These are phyloP conservation scores for Rosa lucieae DNA, from an alignment of 306 rosid species.

Conservation along the genomic window DNA sequence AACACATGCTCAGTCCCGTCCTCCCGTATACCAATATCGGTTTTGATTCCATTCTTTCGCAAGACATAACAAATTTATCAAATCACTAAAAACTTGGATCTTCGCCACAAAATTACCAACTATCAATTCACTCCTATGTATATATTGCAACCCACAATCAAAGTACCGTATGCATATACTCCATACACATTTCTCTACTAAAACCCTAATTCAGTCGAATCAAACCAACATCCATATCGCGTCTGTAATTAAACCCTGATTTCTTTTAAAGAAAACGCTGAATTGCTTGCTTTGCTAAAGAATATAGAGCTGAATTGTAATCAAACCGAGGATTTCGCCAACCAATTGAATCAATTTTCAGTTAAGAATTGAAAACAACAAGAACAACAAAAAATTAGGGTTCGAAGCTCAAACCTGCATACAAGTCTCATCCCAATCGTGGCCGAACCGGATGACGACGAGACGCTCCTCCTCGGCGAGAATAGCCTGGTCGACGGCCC, in stretches of 20 bases:
- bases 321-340: not conserved
- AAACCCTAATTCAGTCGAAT: not conserved
- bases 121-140: not conserved
- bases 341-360: not conserved
- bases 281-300: not conserved
- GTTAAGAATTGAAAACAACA: not conserved
- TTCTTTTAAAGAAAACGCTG: not conserved
- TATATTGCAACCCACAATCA: not conserved
- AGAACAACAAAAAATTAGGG: not conserved
- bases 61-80: not conserved
- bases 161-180: not conserved
- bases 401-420: conserved; percentile 59
- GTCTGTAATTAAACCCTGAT: not conserved
- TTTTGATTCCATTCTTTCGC: not conserved
- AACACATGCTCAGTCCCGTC: not conserved
- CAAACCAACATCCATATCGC: not conserved
- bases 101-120: not conserved
- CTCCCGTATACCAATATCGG: too few relatives aligned
- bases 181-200: not conserved
- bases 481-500: conserved; percentile 76
- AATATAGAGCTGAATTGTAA: too few relatives aligned
- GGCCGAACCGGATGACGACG: conserved; percentile 82
- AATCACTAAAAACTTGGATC: not conserved
- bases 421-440: conserved; percentile 87
- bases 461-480: conserved; percentile 85